Base-by-base conservation (phyloP, 176 grass and related monocot species). In the Aechmea fasciata region DNA sequence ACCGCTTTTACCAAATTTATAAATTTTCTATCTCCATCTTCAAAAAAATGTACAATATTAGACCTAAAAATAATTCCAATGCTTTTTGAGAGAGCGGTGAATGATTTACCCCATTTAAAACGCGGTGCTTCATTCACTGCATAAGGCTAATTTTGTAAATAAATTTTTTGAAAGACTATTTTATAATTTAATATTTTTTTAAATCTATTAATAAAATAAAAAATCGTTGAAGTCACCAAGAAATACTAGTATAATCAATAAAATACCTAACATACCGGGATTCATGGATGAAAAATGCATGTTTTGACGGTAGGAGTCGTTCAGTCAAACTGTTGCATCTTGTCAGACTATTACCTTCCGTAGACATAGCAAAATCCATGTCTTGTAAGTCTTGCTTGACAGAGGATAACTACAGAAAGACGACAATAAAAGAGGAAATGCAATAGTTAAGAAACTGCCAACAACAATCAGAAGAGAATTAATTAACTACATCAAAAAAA, bases 311-410 rank as follows among this genome's bases (percentile, higher is more conserved):
- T 50, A 96, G 73, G 83, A 96, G 85, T 48, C 75, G 73, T 77
- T 96, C 88, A 11, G 74, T 82, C 83, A 96, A 91, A 71, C 73
- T 41, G 33, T 41, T 41, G 33, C 33, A 1, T 41, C 33, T 41
- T 41, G 74, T 82, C 83, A 96, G 89, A 71, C 73, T 85, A 52
- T 80, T 81, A 73, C 78, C 78, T 66, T 89, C 83, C 72, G 71
- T 11, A 69, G 85, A 91, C 69, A 91, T 89, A 75, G 87, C 76
- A 13, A 76, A 89, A 84, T 89, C 88, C 85, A 87, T 91, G 80
- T 96, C 92, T 80, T 91, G 83, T 82, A 96, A 83, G 78, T 96
- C 92, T 69, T 54, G 84, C 71, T 89, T 91, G 24, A 71, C 83
- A 78, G 92, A 91, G 73, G 92, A 96, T 79, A 96, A 68, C 92